phyloP scores from a whole-genome alignment of 257 asterid species.

The Solanum sparsipilum region DNA sequence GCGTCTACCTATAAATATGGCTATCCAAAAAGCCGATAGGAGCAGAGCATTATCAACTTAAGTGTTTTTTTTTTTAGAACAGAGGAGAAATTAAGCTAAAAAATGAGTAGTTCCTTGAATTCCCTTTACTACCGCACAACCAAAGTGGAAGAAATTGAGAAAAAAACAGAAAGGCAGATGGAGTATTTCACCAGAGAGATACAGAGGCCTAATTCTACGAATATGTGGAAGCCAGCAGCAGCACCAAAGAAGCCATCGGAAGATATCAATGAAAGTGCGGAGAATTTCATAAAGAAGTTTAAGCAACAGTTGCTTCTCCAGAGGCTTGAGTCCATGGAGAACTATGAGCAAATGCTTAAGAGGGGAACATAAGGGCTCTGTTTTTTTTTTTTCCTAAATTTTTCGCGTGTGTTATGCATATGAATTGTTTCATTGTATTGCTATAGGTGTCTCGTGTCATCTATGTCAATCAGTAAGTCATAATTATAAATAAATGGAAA shows the following conservation, averaged over 20 bases:
- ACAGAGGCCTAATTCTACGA: not conserved
- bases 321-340: conserved; percentile 73
- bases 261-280: conserved; percentile 64
- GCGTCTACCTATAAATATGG: not conserved
- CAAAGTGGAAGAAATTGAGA: not conserved
- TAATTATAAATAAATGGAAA: not conserved
- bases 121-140: not conserved
- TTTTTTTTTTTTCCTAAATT: too few species aligned
- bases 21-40: not conserved
- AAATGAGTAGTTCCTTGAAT: not conserved
- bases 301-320: conserved; percentile 53
- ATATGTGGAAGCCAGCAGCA: not conserved
- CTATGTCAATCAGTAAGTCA: not conserved
- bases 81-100: not conserved
- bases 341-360: conserved; percentile 60
- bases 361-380: conserved; percentile 31
- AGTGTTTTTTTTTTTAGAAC: not conserved
- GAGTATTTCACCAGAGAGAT: not conserved
- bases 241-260: conserved; percentile 19
- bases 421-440: not conserved
- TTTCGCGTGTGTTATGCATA: not conserved
- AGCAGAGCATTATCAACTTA: not conserved
- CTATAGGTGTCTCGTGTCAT: not conserved
- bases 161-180: not conserved
- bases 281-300: conserved; percentile 57